phyloP scores from a whole-genome alignment of 257 asterid species.

The Jacaranda copaia region DNA sequence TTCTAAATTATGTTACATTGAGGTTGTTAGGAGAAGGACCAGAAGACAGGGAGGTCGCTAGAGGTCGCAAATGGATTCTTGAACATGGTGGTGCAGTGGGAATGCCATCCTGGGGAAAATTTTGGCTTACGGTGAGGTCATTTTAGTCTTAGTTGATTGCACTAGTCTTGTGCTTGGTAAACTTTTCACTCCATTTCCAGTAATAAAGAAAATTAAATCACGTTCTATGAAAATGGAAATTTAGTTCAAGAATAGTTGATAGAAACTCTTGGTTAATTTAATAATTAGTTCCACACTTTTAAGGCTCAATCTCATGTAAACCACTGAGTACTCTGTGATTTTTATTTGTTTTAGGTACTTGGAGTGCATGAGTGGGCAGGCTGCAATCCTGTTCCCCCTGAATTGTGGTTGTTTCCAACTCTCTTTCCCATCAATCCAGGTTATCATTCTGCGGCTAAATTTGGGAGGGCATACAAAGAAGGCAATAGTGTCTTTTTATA shows the following conservation, averaged over 20 bases:
- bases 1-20: conserved; percentile 46
- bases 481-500: neutral
- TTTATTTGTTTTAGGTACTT: conserved; percentile 18
- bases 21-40: conserved; percentile 52
- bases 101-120: conserved; percentile 63
- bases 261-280: neutral
- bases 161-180: neutral
- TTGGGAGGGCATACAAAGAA: neutral
- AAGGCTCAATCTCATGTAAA: too few species aligned
- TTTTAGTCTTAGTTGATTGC: neutral
- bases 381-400: conserved; percentile 37
- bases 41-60: conserved; percentile 39
- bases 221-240: neutral
- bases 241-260: neutral
- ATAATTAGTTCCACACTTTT: neutral
- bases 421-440: conserved; percentile 35
- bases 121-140: conserved; percentile 53
- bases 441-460: neutral
- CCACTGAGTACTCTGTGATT: neutral
- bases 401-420: conserved; percentile 34
- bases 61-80: conserved; percentile 56
- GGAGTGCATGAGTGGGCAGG: conserved; percentile 39
- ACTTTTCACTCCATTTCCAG: neutral
- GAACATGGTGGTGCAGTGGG: conserved; percentile 49
- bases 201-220: neutral